Conservation (phyloP, 257 asterid species). For the Rubia yunnanensis region DNA sequence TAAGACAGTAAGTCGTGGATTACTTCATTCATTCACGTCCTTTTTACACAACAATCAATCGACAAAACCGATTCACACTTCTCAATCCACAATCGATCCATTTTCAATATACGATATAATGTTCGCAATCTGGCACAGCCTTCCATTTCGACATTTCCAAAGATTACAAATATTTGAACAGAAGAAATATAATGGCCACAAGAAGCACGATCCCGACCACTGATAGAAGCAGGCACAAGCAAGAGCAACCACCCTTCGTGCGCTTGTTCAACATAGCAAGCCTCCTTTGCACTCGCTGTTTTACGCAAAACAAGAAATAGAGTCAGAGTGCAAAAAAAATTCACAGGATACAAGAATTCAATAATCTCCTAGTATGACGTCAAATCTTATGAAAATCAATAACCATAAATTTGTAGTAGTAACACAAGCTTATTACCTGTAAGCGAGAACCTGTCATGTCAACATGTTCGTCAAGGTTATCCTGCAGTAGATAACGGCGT, state of each 20-base stretch:
- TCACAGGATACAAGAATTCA: not conserved
- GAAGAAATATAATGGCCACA: conserved; percentile 49
- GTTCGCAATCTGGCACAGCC: not conserved
- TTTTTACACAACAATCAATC: not conserved
- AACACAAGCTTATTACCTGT: conserved; percentile 34
- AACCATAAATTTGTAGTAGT: not conserved
- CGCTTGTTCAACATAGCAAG: conserved; percentile 71
- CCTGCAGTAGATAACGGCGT: conserved; percentile 29
- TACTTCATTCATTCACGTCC: not conserved
- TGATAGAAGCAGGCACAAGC: conserved; percentile 56
- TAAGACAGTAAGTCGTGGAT: too few relatives aligned
- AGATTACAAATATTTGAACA: conserved; percentile 65
- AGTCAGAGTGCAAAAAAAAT: not conserved
- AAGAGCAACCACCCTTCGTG: conserved; percentile 88
- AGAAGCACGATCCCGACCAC: conserved; percentile 61
- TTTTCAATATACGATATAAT: not conserved
- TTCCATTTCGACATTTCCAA: not conserved
- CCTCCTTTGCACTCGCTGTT: conserved; percentile 68
- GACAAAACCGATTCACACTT: conserved; percentile 1
- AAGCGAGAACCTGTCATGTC: conserved; percentile 68
- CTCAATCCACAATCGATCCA: not conserved
- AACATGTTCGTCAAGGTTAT: conserved; percentile 70
- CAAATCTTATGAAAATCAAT: not conserved
- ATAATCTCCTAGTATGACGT: not conserved
- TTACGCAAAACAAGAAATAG: not conserved